Evolutionary conservation across 2,329 filamentous ascomycete species (phyloP), one percentile per base, ranked within the genome.

Genomic region (Ascomycota sp.): DNA sequence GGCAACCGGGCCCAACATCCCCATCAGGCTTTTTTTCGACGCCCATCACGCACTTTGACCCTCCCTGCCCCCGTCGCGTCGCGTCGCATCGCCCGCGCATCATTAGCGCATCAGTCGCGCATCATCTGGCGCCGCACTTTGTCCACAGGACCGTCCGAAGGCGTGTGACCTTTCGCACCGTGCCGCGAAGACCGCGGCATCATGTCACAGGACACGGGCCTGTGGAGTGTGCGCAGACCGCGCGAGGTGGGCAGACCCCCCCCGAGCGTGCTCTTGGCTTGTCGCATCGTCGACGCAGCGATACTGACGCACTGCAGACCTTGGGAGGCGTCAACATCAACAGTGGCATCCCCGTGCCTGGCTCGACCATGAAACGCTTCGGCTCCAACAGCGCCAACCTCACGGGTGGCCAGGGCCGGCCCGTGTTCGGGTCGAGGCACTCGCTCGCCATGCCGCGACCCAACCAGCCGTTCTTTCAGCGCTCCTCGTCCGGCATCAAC

Each of bases 321-420:
- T 69, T 95, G 35, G 85, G 77, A 39, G 75, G 74, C 40, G 72
- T 93, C 46, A 86, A 72, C 50, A 71, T 75, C 51, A 86, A 83
- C 51, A 78, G 79, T 13, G 70, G 72, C 15, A 80, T 98, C 37
- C 89, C 89, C 13, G 82, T 92, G 56, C 86, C 89, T 7, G 68
- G 79, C 20, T 95, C 86, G 25, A 81, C 83, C 25, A 76, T 98
- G 66, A 98, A 98, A 61, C 80, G 89, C 51, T 78, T 80, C 20
- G 89, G 74, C 46, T 85, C 82, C 9, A 73, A 72, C 41, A 72
- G 71, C 37, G 70, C 71, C 33, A 69, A 67, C 27, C 75, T 69
- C 44, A 71, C 73, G 11, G 48, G 45, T 32, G 73, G 75, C 47
- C 80, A 92, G 60, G 71, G 61, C 40, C 81, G 86, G 42, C 82